Evolutionary conservation across 192 early-diverging fungal species (phyloP).

Genomic region (Endogone sp.): DNA sequence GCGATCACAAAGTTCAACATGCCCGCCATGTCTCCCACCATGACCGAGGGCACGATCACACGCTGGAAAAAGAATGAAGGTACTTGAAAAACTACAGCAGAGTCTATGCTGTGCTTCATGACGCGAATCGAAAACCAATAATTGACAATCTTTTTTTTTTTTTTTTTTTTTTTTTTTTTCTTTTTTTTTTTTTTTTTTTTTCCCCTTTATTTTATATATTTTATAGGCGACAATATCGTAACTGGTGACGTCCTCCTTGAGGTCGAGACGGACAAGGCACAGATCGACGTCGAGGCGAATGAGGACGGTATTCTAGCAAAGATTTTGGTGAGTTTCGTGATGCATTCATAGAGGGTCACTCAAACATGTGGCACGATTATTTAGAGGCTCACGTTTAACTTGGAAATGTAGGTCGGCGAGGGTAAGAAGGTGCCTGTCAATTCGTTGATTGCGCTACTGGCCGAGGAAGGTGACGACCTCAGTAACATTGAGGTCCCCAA

Average conservation of each 20-base stretch:
- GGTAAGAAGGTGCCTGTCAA: constrained; percentile 75
- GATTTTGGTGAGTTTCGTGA: constrained; percentile 78
- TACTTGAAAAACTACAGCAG: too few species aligned
- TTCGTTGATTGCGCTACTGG: constrained; percentile 76
- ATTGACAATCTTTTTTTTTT: not conserved
- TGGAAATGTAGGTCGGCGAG: constrained; percentile 38
- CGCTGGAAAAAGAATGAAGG: constrained; percentile 87
- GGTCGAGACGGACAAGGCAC: constrained; percentile 98
- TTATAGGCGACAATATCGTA: constrained; percentile 75
- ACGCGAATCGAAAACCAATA: not conserved
- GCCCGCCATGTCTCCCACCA: constrained; percentile 96
- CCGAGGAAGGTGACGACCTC: constrained; percentile 87
- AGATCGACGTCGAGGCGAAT: constrained; percentile 98
- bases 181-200: not conserved
- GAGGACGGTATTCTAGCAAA: constrained; percentile 95
- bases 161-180: not conserved
- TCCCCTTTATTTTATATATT: not conserved
- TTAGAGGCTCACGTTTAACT: not conserved
- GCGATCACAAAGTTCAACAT: constrained; percentile 65
- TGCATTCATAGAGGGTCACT: not conserved
- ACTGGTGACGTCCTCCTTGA: constrained; percentile 93
- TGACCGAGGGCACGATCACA: constrained; percentile 95
- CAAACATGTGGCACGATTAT: constrained; percentile 1
- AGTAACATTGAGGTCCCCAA: constrained; percentile 67
- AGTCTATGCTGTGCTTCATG: not conserved